Conservation (phyloP, 2,329 filamentous ascomycete genomes). For the Juglanconis oblonga region DNA sequence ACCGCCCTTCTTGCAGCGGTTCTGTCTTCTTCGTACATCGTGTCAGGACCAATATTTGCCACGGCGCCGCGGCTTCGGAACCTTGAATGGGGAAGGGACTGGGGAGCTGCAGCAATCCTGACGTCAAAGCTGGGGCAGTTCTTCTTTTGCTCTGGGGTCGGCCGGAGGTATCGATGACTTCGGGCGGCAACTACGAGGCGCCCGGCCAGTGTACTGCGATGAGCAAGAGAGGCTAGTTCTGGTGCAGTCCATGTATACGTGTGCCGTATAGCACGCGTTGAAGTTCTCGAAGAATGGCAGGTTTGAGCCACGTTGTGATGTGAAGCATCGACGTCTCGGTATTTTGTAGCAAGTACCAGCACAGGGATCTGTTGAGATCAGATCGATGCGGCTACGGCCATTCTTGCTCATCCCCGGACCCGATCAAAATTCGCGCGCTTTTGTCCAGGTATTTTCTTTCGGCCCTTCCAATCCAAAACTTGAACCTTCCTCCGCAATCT, state of each 20-base stretch:
- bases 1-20: no score
- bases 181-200: no score
- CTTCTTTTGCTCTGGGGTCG: neutral
- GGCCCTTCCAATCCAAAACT: constrained; percentile 5
- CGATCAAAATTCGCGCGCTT: constrained; percentile 19
- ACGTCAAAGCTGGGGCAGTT: neutral
- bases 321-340: neutral
- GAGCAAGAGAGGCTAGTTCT: no score
- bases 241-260: no score
- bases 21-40: no score
- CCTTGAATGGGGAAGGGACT: neutral
- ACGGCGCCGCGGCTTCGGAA: no score
- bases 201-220: no score
- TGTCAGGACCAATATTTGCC: no score
- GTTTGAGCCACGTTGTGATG: neutral
- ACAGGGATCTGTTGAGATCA: constrained; percentile 1
- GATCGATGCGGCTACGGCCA: neutral
- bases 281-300: no score
- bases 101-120: neutral
- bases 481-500: constrained; percentile 26
- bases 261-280: no score
- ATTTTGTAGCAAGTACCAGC: neutral
- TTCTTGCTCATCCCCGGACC: constrained; percentile 1
- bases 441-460: constrained; percentile 24
- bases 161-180: no score